Evolutionary conservation across 2,329 filamentous ascomycete genomes (phyloP), one percentile per base, ranked within the genome.

Genomic region (Beauveria bassiana): DNA sequence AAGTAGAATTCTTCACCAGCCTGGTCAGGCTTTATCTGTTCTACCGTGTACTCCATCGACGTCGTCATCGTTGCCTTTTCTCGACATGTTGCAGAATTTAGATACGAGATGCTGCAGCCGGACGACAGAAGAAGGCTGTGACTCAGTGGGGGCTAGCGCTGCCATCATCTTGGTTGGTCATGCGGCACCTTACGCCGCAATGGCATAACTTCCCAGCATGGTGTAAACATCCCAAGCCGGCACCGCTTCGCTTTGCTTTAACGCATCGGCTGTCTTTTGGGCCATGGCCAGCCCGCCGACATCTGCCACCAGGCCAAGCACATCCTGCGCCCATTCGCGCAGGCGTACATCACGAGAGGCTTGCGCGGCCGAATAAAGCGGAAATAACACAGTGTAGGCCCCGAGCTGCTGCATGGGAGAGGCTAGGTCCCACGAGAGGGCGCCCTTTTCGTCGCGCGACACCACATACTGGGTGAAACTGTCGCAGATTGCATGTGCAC

Each of bases 201-300:
- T 66, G 1, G 68, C 68, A 55, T 69, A 70, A 24, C 69, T 68
- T 1, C 69, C 69, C 1, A 69, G 42, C 58, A 65, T 66, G 3
- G 66, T 64, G 51, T 67, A 70, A 1, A 70, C 64, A 3, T 64
- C 61, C 65, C 67, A 67, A n/a, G 16, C 34, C 5, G 62, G 62
- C 20, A 57, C 8, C 40, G 63, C 20, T 4, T 55, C 43, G 14
- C 10, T 20, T 7, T 28, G 58, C 12, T 56, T 22, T 42, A 69
- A 45, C 20, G 64, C 31, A 2, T 64, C 53, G 2, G 61, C 62
- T 3, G 67, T 61, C 9, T 60, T 58, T 40, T 49, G 59, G 1
- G 67, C 67, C 34, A 63, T 54, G 24, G 31, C 53, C 8, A 69
- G 28, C 2, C 61, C 62, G 0, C 67, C 67, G 10, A 45, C 52